Base-by-base conservation (phyloP, 129 eudicot species). In the Escallonia rubra region DNA sequence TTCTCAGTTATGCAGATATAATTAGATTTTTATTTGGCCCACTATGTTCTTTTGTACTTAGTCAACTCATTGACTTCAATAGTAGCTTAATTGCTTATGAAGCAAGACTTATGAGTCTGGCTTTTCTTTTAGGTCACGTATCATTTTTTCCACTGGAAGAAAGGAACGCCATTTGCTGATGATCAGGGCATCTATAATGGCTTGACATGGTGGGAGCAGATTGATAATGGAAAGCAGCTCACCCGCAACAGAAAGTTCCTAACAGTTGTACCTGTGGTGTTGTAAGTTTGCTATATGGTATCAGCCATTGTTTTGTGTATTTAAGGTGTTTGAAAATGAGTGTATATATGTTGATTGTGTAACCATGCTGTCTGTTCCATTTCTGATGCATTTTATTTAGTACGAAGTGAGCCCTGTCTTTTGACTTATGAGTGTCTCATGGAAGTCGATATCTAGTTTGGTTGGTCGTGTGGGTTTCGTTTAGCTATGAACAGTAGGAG, bases 111-210 rank as follows among this genome's bases (percentile, higher is more conserved):
- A 38, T 12, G 12, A 68, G 15, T 67, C 11, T 66, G 38, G 10
- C 43, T 71, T 53, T 65, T n/a, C 9, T n/a, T n/a, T 70, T 61
- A 85, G 96, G 81, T 88, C n/a, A 88, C 91, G 0, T 85, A 85
- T 78, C 87, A 88, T 62, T 85, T 72, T 69, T 88, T 88, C 79
- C 96, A 85, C 72, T 85, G 91, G 96, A 88, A 80, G 76, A 88
- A 88, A 73, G 91, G 96, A 61, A 85, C 87, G 44, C 89, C 91
- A 15, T 88, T 85, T 74, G 81, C 89, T 64, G 91, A 85, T 57
- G 96, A 88, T 65, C 91, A 88, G 69, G 96, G 96, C 23, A 85
- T 88, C 58, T 88, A 88, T 57, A 80, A 88, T 70, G 58, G 70
- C 8, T 65, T 88, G 63, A 85, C 86, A 34, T 84, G 90, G 90